A percentile compares a stretch with the other conserved stretches of the same genome.
Evolutionary conservation across 306 rosid genomes (phyloP).

Genomic region (Ormosia semicastrata): DNA sequence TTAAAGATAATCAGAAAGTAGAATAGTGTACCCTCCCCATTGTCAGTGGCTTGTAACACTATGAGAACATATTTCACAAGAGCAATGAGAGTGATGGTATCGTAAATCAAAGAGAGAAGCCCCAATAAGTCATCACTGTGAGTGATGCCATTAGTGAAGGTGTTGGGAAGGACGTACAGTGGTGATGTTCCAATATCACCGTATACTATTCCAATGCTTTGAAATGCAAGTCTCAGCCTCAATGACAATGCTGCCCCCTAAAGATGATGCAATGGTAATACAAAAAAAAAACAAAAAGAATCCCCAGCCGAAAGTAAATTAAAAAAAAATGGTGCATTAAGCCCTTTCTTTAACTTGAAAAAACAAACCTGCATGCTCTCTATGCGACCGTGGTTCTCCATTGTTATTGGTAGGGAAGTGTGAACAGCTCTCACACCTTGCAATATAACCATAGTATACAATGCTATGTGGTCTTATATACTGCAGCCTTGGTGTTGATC

Average conservation of each 20-base stretch:
- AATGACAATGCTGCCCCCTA: constrained; percentile 43
- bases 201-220: constrained; percentile 70
- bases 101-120: constrained; percentile 55
- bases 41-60: constrained; percentile 59
- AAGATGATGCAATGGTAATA: too few relatives aligned
- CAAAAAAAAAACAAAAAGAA: too few relatives aligned
- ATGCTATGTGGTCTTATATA: too few relatives aligned
- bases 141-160: constrained; percentile 46
- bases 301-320: too few relatives aligned
- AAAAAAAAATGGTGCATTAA: too few relatives aligned
- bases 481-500: too few relatives aligned
- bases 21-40: constrained; percentile 54
- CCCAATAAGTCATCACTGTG: constrained; percentile 62
- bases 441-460: too few relatives aligned
- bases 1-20: neutral
- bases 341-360: too few relatives aligned
- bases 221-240: constrained; percentile 60
- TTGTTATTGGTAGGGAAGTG: too few relatives aligned
- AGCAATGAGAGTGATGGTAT: constrained; percentile 62
- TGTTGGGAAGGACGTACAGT: constrained; percentile 51
- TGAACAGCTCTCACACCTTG: too few relatives aligned
- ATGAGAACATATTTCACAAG: constrained; percentile 56
- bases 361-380: too few relatives aligned
- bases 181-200: constrained; percentile 85
- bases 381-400: too few relatives aligned